Percentiles rank a stretch among this genome's conserved stretches.
Evolutionary conservation across 129 eudicot genomes (phyloP).

Genomic region (Flaveria sonorensis): DNA sequence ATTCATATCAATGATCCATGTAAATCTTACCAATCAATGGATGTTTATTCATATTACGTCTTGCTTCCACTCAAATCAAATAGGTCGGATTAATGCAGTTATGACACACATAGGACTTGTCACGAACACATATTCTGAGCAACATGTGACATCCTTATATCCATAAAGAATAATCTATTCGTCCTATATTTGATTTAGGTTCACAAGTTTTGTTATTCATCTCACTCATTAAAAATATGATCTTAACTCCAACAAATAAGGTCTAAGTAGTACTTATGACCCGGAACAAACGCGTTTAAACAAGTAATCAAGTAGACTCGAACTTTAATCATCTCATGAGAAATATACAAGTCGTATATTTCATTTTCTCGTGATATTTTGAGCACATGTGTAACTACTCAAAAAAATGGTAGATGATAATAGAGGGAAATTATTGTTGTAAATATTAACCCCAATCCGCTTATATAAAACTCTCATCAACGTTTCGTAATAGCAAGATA

Average conservation of each 20-base stretch:
- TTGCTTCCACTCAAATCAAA: too few species aligned
- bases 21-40: too few species aligned
- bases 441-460: constrained; percentile 20
- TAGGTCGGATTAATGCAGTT: too few species aligned
- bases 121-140: neutral
- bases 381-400: constrained; percentile 8
- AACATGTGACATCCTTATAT: too few species aligned
- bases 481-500: constrained; percentile 23
- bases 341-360: neutral
- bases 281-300: neutral
- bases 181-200: neutral
- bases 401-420: constrained; percentile 28
- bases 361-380: constrained; percentile 25
- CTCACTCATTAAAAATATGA: neutral
- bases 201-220: neutral
- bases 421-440: constrained; percentile 8
- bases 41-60: too few species aligned
- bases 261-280: neutral
- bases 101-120: neutral
- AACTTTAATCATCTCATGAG: neutral
- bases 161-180: neutral
- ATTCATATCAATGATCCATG: too few species aligned
- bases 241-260: neutral
- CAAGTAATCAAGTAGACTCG: neutral
- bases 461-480: constrained; percentile 23